These are phyloP conservation scores for Eimeria falciformis DNA, from an alignment of 169 alveolate species.

Conservation along the genomic window DNA sequence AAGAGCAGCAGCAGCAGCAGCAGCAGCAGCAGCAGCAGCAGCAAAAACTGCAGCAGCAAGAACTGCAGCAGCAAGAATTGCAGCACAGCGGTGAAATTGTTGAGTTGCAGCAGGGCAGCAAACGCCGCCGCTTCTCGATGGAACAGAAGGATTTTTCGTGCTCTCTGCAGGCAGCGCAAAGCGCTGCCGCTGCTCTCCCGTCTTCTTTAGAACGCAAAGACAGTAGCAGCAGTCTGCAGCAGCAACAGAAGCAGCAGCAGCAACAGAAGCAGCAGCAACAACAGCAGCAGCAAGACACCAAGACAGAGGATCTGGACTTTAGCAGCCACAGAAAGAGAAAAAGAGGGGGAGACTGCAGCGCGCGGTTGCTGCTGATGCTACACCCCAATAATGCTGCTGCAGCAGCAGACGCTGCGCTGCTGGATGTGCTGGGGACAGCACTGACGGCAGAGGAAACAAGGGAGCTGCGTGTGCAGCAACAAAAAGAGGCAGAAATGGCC, in stretches of 20 bases:
- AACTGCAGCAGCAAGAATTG: conserved; percentile 9
- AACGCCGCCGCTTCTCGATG: conserved; percentile 62
- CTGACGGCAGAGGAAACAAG: conserved; percentile 64
- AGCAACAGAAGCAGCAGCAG: neutral
- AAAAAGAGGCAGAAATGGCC: conserved; percentile 50
- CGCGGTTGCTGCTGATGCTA: conserved; percentile 59
- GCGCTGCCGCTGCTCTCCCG: neutral
- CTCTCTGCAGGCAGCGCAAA: conserved; percentile 23
- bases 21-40: conserved; percentile 21
- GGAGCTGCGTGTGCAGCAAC: conserved; percentile 61
- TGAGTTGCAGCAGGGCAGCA: conserved; percentile 7
- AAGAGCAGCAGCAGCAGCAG: neutral
- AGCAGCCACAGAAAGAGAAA: conserved; percentile 62
- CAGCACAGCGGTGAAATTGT: neutral
- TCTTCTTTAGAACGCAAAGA: neutral
- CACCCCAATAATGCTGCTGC: conserved; percentile 46
- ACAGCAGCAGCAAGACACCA: neutral
- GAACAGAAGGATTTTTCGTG: neutral
- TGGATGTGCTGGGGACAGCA: conserved; percentile 51
- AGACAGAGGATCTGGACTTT: conserved; percentile 30
- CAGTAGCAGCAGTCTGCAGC: neutral
- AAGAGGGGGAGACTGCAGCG: conserved; percentile 71
- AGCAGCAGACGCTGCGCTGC: conserved; percentile 64
- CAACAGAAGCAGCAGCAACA: conserved; percentile 30
- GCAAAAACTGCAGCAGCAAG: neutral